Evolutionary conservation across 2,329 filamentous ascomycete species (phyloP).

Genomic region (Didymella lethalis): DNA sequence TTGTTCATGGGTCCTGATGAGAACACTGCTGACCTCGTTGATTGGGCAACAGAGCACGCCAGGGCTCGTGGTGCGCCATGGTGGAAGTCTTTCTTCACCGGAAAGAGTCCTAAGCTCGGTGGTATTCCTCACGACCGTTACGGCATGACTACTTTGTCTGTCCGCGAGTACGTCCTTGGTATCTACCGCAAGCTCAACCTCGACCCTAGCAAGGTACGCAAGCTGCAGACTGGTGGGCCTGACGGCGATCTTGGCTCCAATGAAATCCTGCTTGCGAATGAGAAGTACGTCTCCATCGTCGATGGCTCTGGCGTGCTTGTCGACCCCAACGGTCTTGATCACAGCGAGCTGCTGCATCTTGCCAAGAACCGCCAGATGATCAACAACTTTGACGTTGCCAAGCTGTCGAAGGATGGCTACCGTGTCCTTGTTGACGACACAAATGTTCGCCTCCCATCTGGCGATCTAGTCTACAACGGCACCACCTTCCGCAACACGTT

Average conservation of each 20-base stretch:
- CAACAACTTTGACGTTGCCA: constrained; percentile 80
- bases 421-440: constrained; percentile 90
- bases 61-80: constrained; percentile 86
- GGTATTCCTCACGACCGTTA: constrained; percentile 96
- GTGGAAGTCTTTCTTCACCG: constrained; percentile 99
- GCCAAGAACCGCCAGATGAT: constrained; percentile 92
- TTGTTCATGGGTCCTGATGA: constrained; percentile 98
- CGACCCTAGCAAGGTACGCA: constrained; percentile 82
- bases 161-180: constrained; percentile 93
- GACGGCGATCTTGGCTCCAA: constrained; percentile 97
- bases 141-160: constrained; percentile 96
- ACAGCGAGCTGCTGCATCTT: constrained; percentile 80
- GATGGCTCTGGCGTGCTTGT: constrained; percentile 95
- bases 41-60: constrained; percentile 99
- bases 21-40: constrained; percentile 95
- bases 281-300: constrained; percentile 95
- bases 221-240: constrained; percentile 97
- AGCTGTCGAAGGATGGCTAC: constrained; percentile 88
- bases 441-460: constrained; percentile 85
- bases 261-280: constrained; percentile 93
- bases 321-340: constrained; percentile 88
- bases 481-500: constrained; percentile 97
- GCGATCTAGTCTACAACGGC: constrained; percentile 88
- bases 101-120: constrained; percentile 93
- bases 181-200: constrained; percentile 97